Percentiles rank a stretch among this genome's conserved stretches.
phyloP scores from a whole-genome alignment of 1,284 basidiomycete species.

The Cutaneotrichosporon daszewskae region DNA sequence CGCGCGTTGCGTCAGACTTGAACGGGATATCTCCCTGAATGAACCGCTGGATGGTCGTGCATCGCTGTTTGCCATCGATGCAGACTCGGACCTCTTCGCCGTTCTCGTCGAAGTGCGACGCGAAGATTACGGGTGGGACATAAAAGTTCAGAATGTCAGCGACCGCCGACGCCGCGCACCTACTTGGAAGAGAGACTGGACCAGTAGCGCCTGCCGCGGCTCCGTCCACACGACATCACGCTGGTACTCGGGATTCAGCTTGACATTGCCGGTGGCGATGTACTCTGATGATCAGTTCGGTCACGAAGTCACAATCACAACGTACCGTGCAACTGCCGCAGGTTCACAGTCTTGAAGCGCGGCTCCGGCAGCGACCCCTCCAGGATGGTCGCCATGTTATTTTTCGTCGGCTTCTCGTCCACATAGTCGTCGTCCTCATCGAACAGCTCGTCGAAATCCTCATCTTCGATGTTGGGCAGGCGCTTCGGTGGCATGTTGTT shows the following conservation, averaged over 20 bases:
- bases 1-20: slow-evolving; percentile 17
- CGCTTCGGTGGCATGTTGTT: too few species aligned
- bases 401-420: slow-evolving; percentile 14
- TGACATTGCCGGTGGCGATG: slow-evolving; percentile 30
- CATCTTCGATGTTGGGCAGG: slow-evolving; percentile 24
- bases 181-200: slow-evolving; percentile 36
- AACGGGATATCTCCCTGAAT: slow-evolving; percentile 40
- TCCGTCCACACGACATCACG: slow-evolving; percentile 43
- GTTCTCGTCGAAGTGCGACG: slow-evolving; percentile 12
- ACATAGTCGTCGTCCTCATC: slow-evolving; percentile 26
- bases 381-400: slow-evolving; percentile 6
- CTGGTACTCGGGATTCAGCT: slow-evolving; percentile 40
- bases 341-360: slow-evolving; percentile 20
- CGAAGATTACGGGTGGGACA: slow-evolving; percentile 43
- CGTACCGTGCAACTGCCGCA: slow-evolving; percentile 30
- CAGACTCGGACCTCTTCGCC: slow-evolving; percentile 28
- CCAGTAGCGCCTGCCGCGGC: slow-evolving; percentile 25
- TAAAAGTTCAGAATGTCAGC: slow-evolving; percentile 35
- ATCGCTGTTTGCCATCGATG: slow-evolving; percentile 47
- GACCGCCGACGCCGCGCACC: slow-evolving; percentile 4
- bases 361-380: slow-evolving; percentile 25
- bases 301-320: background rate
- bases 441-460: slow-evolving; percentile 24
- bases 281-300: slow-evolving; percentile 21
- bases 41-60: slow-evolving; percentile 35